phyloP scores from a whole-genome alignment of 2,329 filamentous ascomycete species.

The Alternaria conjuncta region DNA sequence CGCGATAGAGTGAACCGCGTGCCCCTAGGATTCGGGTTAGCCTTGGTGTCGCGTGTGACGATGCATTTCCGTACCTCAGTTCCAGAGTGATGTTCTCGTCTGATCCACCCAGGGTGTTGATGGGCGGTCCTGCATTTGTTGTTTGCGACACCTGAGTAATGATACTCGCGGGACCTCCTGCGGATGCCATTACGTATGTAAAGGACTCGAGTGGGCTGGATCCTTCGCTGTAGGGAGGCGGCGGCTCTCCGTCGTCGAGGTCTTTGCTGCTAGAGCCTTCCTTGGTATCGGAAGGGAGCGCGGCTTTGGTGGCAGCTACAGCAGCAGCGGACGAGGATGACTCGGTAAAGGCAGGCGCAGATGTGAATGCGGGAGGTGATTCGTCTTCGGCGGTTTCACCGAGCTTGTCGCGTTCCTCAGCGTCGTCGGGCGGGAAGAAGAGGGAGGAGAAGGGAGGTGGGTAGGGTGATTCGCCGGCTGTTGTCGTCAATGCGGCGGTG shows the following conservation, averaged over 20 bases:
- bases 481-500: constrained; percentile 47
- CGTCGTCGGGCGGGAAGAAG: constrained; percentile 60
- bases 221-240: constrained; percentile 95
- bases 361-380: constrained; percentile 58
- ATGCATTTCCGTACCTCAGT: constrained; percentile 71
- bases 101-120: constrained; percentile 85
- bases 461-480: constrained; percentile 59
- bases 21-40: constrained; percentile 65
- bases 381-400: constrained; percentile 44
- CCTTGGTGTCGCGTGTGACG: background rate
- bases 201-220: constrained; percentile 91
- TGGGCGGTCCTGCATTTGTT: constrained; percentile 72
- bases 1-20: constrained; percentile 92
- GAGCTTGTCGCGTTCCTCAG: constrained; percentile 56
- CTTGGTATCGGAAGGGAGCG: constrained; percentile 82
- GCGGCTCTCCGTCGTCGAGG: constrained; percentile 83
- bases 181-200: constrained; percentile 96
- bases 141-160: constrained; percentile 96
- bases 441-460: constrained; percentile 70
- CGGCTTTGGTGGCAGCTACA: constrained; percentile 80
- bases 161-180: constrained; percentile 96
- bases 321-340: constrained; percentile 54
- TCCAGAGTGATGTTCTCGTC: constrained; percentile 97
- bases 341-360: constrained; percentile 59
- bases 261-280: constrained; percentile 73